Percentiles rank a stretch among this genome's conserved stretches.
Conservation (phyloP, 1,284 basidiomycete genomes). For the Microbotryomycetes sp. region DNA sequence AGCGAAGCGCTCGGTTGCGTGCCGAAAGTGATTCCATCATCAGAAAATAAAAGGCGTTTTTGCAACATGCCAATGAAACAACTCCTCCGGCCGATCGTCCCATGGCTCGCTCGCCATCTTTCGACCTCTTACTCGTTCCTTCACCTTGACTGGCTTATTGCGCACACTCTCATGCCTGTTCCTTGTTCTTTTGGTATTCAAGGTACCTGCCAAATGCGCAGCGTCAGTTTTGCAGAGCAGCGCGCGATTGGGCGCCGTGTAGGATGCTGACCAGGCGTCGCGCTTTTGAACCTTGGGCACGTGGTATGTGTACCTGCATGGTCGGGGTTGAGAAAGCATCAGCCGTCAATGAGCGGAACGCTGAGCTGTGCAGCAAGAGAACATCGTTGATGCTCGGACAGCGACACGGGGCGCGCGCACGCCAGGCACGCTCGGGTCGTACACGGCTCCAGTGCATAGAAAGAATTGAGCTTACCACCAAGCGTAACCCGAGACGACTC, state of each 20-base stretch:
- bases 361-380: background rate
- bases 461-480: constrained; percentile 23
- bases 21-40: too few relatives aligned
- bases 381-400: too few relatives aligned
- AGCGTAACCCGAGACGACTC: constrained; percentile 14
- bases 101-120: too few relatives aligned
- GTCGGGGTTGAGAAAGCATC: background rate
- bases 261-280: constrained; percentile 11
- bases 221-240: background rate
- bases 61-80: too few relatives aligned
- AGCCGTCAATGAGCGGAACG: background rate
- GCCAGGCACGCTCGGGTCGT: too few relatives aligned
- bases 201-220: constrained; percentile 3
- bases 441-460: background rate
- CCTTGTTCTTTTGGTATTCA: constrained; percentile 7
- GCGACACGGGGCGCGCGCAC: too few relatives aligned
- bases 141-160: too few relatives aligned
- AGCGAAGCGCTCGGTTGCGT: too few relatives aligned
- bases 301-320: constrained; percentile 14
- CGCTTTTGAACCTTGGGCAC: constrained; percentile 16
- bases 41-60: too few relatives aligned
- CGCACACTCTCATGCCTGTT: too few relatives aligned
- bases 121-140: too few relatives aligned
- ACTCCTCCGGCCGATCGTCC: too few relatives aligned
- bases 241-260: background rate